phyloP scores from a whole-genome alignment of 805 yeast species.

The Wickerhamiella occidentalis region DNA sequence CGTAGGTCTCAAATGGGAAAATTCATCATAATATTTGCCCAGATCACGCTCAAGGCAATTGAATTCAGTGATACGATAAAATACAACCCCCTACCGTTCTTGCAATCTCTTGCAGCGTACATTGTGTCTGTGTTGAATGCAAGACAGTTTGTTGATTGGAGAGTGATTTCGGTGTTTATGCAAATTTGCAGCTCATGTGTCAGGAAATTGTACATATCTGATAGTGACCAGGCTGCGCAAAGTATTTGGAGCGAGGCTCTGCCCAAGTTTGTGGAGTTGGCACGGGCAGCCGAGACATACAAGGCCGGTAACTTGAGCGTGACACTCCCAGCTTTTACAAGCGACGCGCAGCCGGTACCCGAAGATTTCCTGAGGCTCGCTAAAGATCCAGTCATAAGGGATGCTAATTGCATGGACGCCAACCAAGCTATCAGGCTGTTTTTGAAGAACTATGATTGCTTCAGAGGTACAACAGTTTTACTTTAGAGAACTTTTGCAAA shows the following conservation, averaged over 20 bases:
- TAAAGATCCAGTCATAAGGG: background rate
- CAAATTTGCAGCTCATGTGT: constrained; percentile 1
- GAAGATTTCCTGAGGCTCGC: background rate
- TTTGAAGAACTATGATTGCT: background rate
- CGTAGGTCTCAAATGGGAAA: background rate
- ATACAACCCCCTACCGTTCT: constrained; percentile 9
- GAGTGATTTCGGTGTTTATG: background rate
- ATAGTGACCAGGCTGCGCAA: background rate
- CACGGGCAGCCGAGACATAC: background rate
- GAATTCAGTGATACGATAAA: constrained; percentile 7
- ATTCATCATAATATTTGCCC: constrained; percentile 6
- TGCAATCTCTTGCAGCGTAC: constrained; percentile 3
- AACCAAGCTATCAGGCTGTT: background rate
- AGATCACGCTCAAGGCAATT: background rate
- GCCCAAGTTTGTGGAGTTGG: constrained; percentile 2
- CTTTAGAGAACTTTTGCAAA: too few species aligned
- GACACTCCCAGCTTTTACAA: background rate
- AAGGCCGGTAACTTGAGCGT: background rate
- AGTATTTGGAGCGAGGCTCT: background rate
- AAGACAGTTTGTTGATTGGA: background rate
- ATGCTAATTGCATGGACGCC: background rate
- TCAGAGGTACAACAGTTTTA: background rate
- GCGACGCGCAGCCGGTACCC: background rate
- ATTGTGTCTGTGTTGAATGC: background rate
- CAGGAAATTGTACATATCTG: background rate